Evolutionary conservation across 192 early-diverging fungal genomes (phyloP).

Genomic region (Entophlyctis luteolus): DNA sequence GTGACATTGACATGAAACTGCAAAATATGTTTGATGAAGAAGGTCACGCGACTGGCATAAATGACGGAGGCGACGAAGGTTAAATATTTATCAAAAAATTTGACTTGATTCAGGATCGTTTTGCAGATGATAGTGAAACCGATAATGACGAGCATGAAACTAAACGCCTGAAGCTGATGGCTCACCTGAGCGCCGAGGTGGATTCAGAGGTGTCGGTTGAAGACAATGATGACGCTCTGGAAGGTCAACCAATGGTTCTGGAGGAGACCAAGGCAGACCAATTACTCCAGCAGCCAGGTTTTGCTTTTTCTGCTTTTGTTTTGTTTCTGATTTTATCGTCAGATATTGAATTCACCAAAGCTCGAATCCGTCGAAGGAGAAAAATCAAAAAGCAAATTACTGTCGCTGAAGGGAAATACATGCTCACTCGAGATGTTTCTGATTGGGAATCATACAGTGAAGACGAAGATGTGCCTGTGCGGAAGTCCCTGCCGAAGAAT

Average conservation of each 20-base stretch:
- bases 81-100: background rate
- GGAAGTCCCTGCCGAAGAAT: background rate
- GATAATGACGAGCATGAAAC: constrained; percentile 20
- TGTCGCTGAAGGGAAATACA: background rate
- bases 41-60: background rate
- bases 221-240: background rate
- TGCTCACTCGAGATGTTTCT: constrained; percentile 3
- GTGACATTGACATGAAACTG: constrained; percentile 3
- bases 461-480: constrained; percentile 13
- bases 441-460: constrained; percentile 21
- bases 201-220: background rate
- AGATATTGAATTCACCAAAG: background rate
- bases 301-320: background rate
- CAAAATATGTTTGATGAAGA: constrained; percentile 19
- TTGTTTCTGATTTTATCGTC: background rate
- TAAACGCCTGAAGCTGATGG: constrained; percentile 7
- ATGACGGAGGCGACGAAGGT: background rate
- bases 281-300: background rate
- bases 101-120: background rate
- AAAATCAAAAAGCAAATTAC: constrained; percentile 9
- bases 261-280: background rate
- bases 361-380: constrained; percentile 12
- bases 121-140: background rate
- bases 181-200: background rate
- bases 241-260: background rate